Evolutionary conservation across 2,329 filamentous ascomycete species (phyloP).

Genomic region (Biscogniauxia sp.): DNA sequence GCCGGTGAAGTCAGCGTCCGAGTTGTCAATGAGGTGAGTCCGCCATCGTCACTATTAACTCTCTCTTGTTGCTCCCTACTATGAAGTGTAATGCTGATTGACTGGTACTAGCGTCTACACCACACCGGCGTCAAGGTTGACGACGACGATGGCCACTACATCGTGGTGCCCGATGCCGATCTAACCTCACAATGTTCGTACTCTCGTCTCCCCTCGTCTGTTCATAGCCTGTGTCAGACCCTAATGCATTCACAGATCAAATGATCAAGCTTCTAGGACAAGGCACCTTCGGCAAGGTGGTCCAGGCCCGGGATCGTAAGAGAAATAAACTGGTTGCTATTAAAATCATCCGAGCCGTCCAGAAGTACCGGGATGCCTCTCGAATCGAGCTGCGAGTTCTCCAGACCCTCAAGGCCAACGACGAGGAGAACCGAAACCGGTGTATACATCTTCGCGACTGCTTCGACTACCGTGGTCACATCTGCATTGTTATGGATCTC

Average conservation of each 20-base stretch:
- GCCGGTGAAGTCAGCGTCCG: conserved; percentile 72
- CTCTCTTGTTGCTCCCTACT: too few relatives aligned
- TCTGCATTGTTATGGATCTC: conserved; percentile 77
- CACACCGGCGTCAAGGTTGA: conserved; percentile 72
- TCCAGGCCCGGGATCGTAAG: conserved; percentile 80
- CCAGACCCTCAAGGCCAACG: conserved; percentile 87
- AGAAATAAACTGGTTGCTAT: conserved; percentile 81
- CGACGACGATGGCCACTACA: conserved; percentile 96
- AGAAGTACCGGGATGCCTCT: conserved; percentile 95
- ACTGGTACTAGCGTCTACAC: conserved; percentile 24
- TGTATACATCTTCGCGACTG: conserved; percentile 96
- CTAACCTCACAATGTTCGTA: conserved; percentile 86
- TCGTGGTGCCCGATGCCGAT: conserved; percentile 82
- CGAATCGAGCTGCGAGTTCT: conserved; percentile 92
- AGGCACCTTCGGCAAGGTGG: conserved; percentile 97
- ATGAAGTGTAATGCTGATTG: conserved; percentile 10
- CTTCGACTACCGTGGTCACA: conserved; percentile 96
- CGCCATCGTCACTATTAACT: too few relatives aligned
- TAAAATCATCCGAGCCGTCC: conserved; percentile 97
- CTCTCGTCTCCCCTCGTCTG: background rate
- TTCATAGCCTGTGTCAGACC: background rate
- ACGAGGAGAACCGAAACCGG: conserved; percentile 86
- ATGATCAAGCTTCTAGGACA: conserved; percentile 89
- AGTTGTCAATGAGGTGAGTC: conserved; percentile 61
- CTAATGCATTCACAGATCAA: conserved; percentile 59